Evolutionary conservation across 495 filamentous ascomycete genomes (phyloP), one percentile per base, ranked within the genome.

Genomic region (Bathelium albidoporum): DNA sequence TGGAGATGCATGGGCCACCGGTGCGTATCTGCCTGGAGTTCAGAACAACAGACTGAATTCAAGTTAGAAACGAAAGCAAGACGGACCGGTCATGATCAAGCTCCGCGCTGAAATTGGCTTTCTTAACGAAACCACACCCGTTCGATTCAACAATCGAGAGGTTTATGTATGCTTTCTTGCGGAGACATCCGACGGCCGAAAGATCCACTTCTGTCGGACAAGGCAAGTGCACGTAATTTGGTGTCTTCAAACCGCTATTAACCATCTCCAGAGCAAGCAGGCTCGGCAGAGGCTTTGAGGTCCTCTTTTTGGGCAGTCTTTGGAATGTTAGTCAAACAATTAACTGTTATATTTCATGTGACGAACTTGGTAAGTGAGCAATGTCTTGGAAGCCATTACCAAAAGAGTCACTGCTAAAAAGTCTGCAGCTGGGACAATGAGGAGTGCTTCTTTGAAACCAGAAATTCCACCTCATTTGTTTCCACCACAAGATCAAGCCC

Each of bases 181-280:
- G 2, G 87, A 95, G 68, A 84, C 84, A 2, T 88, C 87, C 0
- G 85, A 90, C 72, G 94, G 91, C 0, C 76, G 75, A 18, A 74
- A 93, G 61, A 75, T 87, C 16, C 88, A 91, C 70, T 95, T 96
- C 69, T 86, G 87, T 73, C 85, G 91, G 1, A 87, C 83, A 24
- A 83, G 76, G 85, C 86, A 31, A 65, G 75, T 67, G 59, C 14
- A 5, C 24, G 24, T 32, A 2, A 61, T 10, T 22, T 18, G 55
- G 32, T 9, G 20, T 12, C 58, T 16, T 29, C n/a, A 60, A 11
- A 24, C 43, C 18, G 22, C 67, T 34, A 68, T 32, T 77, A 44
- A 78, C 59, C 28, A 9, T 43, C 10, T 36, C 69, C 31, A 91
- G 84, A 73, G 82, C 88, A 16, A 83, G 70, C 59, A 88, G 86